Conservation (phyloP, 768 basidiomycete species). For the Pleurotus pulmonarius region DNA sequence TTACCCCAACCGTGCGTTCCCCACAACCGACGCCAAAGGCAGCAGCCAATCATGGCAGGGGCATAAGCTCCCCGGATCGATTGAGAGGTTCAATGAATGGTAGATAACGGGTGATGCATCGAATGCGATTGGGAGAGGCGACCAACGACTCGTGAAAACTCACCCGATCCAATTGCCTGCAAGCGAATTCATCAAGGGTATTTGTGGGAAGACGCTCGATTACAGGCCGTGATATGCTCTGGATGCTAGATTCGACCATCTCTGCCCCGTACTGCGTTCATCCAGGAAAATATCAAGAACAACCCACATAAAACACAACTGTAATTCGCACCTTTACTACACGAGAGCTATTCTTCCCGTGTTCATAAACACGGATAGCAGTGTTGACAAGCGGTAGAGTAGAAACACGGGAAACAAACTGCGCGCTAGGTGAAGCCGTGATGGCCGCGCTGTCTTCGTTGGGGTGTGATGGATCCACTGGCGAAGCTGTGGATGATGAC, state of each 20-base stretch:
- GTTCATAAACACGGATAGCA: conserved; percentile 73
- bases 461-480: conserved; percentile 11
- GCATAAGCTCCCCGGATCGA: too few species aligned
- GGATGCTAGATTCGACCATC: conserved; percentile 83
- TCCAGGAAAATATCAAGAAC: not conserved
- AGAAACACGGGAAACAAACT: conserved; percentile 52
- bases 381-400: conserved; percentile 69
- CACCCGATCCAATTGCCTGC: conserved; percentile 81
- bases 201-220: conserved; percentile 75
- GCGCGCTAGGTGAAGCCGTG: conserved; percentile 19
- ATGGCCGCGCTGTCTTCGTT: conserved; percentile 1
- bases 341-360: conserved; percentile 77
- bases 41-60: too few species aligned
- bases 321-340: conserved; percentile 69
- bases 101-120: too few species aligned
- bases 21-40: too few species aligned
- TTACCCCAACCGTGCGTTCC: too few species aligned
- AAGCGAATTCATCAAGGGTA: conserved; percentile 84
- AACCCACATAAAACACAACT: conserved; percentile 1
- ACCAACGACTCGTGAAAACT: conserved; percentile 22
- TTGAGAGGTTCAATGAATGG: too few species aligned
- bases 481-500: conserved; percentile 11
- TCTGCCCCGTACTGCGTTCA: conserved; percentile 71
- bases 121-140: not conserved
- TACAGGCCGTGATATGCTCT: conserved; percentile 76